Evolutionary conservation across 2,329 filamentous ascomycete species (phyloP), one percentile per base, ranked within the genome.

Genomic region (Decorospora gaudefroyi): DNA sequence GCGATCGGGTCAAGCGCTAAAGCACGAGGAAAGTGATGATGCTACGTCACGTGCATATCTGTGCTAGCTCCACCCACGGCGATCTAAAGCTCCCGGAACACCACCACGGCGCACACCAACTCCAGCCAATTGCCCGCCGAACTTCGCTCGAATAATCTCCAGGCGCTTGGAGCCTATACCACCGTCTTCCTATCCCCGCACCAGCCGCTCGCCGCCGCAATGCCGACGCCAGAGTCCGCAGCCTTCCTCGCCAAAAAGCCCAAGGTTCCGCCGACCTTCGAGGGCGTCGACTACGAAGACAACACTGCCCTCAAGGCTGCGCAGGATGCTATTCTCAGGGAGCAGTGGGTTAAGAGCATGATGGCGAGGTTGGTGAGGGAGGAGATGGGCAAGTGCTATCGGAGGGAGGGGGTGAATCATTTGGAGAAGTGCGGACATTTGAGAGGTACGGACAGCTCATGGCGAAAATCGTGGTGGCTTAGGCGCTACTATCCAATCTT

Each of bases 341-440:
- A 93, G 76, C 88, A 93, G 76, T 93, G 89, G 89, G 87, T 93
- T 48, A 84, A 83, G 70, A 85, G 86, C 70, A 93, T 93, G 88
- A 93, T 91, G 88, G 87, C 86, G 45, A 80, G 88, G 50, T 75
- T 93, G 53, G 87, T 93, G 42, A 78, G 87, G 54, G 86, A 92
- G 70, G 88, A 93, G 77, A 77, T 93, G 76, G 80, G 85, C 72
- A 92, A 90, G 76, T 93, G 88, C 78, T 93, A 93, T 74, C 83
- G 84, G 72, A 79, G 83, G 59, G 87, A 93, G 74, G 89, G 88
- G 43, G 87, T 91, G 57, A 93, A 93, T 72, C 88, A 93, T 71
- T 74, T 93, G 70, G 88, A 92, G 79, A 93, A 92, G 76, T 93
- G 88, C 72, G 88, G 87, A 56, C 77, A 81, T 63, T 72, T 92